A percentile compares a stretch with the other conserved stretches of the same genome.
phyloP scores from a whole-genome alignment of 345 rosid genomes.

The Acer saccharum region DNA sequence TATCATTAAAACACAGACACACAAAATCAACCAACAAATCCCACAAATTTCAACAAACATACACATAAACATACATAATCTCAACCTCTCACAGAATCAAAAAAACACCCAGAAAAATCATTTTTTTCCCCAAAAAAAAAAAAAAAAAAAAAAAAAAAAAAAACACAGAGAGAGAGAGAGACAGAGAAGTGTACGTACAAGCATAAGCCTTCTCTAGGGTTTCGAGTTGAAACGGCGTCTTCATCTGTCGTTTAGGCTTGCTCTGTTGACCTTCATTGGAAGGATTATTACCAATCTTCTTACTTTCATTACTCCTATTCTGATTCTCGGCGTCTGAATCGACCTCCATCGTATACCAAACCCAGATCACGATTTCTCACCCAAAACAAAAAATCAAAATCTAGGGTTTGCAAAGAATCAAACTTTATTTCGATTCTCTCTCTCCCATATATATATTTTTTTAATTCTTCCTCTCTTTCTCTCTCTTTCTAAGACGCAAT shows the following conservation, averaged over 20 bases:
- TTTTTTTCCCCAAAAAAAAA: too few relatives aligned
- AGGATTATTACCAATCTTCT: conserved; percentile 16
- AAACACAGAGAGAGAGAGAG: too few relatives aligned
- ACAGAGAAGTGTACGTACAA: conserved; percentile 28
- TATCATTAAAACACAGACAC: neutral
- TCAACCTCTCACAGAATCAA: neutral
- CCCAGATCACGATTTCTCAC: conserved; percentile 13
- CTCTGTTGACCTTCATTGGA: conserved; percentile 46
- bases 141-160: too few relatives aligned
- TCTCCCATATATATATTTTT: too few relatives aligned
- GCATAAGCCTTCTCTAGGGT: conserved; percentile 86
- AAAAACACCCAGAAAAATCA: neutral
- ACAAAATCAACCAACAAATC: neutral
- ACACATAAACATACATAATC: conserved; percentile 11
- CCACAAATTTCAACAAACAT: neutral
- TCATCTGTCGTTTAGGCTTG: conserved; percentile 99
- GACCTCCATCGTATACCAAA: conserved; percentile 46
- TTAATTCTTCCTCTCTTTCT: neutral
- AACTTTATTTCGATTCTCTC: neutral
- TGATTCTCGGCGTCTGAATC: conserved; percentile 64
- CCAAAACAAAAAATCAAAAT: conserved; percentile 11
- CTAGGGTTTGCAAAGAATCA: conserved; percentile 29
- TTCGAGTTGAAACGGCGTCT: conserved; percentile 93
- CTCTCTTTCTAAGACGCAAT: conserved; percentile 24
- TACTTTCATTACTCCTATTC: conserved; percentile 28